Conservation (phyloP, 2,329 filamentous ascomycete genomes). For the Ophiocordyceps camponoti-rufipedis region DNA sequence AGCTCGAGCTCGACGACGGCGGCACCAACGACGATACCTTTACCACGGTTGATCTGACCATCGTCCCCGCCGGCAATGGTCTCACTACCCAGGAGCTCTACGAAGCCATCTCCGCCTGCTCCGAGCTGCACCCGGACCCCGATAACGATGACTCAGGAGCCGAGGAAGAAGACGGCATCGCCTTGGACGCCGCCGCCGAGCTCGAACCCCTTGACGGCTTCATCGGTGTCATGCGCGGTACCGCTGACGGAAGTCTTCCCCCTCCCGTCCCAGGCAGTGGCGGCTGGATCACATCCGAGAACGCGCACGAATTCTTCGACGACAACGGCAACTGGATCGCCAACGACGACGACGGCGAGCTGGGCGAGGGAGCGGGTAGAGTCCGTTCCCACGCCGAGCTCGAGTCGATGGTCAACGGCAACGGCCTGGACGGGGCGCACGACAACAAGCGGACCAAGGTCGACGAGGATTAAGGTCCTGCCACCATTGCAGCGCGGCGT, state of each 20-base stretch:
- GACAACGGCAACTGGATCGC: slow-evolving; percentile 63
- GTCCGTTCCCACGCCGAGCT: slow-evolving; percentile 31
- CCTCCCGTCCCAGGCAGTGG: slow-evolving; percentile 54
- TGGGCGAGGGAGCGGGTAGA: slow-evolving; percentile 47
- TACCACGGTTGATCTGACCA: slow-evolving; percentile 46
- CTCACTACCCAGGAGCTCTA: slow-evolving; percentile 29
- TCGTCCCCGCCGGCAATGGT: slow-evolving; percentile 30
- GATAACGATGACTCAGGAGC: slow-evolving; percentile 27
- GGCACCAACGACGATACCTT: slow-evolving; percentile 44
- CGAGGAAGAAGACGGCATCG: slow-evolving; percentile 23
- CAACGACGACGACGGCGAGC: slow-evolving; percentile 17
- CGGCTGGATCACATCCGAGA: slow-evolving; percentile 84
- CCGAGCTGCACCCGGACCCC: slow-evolving; percentile 58
- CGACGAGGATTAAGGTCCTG: slow-evolving; percentile 12
- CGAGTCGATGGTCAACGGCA: slow-evolving; percentile 28
- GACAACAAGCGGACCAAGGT: slow-evolving; percentile 30
- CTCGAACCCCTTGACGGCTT: slow-evolving; percentile 37
- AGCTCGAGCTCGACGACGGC: slow-evolving; percentile 44
- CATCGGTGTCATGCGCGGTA: slow-evolving; percentile 32
- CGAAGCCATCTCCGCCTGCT: slow-evolving; percentile 54
- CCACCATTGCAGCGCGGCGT: slow-evolving; percentile 4
- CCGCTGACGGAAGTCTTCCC: slow-evolving; percentile 32
- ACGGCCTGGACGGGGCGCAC: slow-evolving; percentile 16
- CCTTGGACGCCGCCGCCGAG: slow-evolving; percentile 33
- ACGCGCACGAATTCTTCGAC: slow-evolving; percentile 71